These are phyloP conservation scores for Metschnikowia aberdeeniae DNA, from an alignment of 805 yeast species.

Conservation along the genomic window DNA sequence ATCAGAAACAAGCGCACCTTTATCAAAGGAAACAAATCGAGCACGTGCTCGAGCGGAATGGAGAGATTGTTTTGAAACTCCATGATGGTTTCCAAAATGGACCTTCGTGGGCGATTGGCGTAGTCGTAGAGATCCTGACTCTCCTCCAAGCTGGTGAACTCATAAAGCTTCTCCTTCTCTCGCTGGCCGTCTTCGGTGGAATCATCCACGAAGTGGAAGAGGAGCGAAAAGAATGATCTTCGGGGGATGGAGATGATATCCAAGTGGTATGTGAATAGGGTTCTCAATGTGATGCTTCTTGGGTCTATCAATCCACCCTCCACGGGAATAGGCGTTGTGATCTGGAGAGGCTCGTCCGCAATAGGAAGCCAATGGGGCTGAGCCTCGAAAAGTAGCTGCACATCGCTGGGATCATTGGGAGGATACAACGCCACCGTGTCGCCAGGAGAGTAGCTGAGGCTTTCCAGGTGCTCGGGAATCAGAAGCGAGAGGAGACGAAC, in stretches of 20 bases:
- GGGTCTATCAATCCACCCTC: conserved; percentile 62
- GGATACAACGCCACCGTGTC: conserved; percentile 81
- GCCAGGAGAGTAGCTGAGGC: conserved; percentile 58
- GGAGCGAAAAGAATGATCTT: conserved; percentile 69
- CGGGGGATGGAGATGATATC: conserved; percentile 83
- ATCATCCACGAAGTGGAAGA: conserved; percentile 59
- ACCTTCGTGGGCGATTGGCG: conserved; percentile 89
- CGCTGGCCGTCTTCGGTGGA: conserved; percentile 56
- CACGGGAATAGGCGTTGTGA: conserved; percentile 36
- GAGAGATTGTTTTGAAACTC: conserved; percentile 71
- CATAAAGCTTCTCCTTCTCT: conserved; percentile 71
- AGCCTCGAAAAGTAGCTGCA: conserved; percentile 56
- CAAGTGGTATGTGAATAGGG: conserved; percentile 70
- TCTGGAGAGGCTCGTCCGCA: conserved; percentile 56
- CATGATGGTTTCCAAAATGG: conserved; percentile 73
- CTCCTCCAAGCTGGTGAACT: conserved; percentile 68
- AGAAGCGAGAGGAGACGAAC: conserved; percentile 53
- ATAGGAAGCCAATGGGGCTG: conserved; percentile 68
- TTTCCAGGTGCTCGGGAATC: conserved; percentile 30
- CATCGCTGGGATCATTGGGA: conserved; percentile 58
- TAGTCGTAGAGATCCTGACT: conserved; percentile 83
- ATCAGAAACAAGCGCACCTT: conserved; percentile 84
- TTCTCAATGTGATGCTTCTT: conserved; percentile 55
- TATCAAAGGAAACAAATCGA: conserved; percentile 75
- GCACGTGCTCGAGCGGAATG: conserved; percentile 70